phyloP scores from a whole-genome alignment of 2,329 filamentous ascomycete genomes.

The Cytospora piceae region DNA sequence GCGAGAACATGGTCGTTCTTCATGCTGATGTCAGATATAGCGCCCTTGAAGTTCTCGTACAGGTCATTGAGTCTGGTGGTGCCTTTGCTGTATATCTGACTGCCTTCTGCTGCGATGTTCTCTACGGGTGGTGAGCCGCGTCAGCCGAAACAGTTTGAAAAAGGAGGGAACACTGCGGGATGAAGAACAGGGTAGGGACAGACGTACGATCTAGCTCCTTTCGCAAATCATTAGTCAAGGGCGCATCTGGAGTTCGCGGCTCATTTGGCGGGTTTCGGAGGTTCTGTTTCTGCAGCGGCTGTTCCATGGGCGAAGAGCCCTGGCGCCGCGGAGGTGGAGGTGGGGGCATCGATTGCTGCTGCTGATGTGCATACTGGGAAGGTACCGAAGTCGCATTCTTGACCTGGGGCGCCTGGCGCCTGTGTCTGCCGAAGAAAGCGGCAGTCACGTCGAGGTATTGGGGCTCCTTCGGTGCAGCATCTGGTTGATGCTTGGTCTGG shows the following conservation, averaged over 20 bases:
- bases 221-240: conserved; percentile 17
- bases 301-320: background rate
- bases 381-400: background rate
- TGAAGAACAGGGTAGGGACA: background rate
- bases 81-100: conserved; percentile 18
- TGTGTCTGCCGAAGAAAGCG: conserved; percentile 26
- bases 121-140: background rate
- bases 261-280: no score
- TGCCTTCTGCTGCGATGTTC: conserved; percentile 12
- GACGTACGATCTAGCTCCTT: conserved; percentile 1
- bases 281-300: background rate
- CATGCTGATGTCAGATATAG: background rate
- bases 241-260: background rate
- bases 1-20: conserved; percentile 16
- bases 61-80: conserved; percentile 4
- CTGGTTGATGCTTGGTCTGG: background rate
- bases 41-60: conserved; percentile 5
- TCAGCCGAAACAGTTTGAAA: background rate
- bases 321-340: background rate
- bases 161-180: background rate
- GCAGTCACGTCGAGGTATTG: conserved; percentile 15
- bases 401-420: background rate
- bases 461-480: background rate
- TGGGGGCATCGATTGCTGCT: background rate
- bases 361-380: conserved; percentile 3